phyloP scores from a whole-genome alignment of 805 yeast species.

The Isabelozyma gotoi region DNA sequence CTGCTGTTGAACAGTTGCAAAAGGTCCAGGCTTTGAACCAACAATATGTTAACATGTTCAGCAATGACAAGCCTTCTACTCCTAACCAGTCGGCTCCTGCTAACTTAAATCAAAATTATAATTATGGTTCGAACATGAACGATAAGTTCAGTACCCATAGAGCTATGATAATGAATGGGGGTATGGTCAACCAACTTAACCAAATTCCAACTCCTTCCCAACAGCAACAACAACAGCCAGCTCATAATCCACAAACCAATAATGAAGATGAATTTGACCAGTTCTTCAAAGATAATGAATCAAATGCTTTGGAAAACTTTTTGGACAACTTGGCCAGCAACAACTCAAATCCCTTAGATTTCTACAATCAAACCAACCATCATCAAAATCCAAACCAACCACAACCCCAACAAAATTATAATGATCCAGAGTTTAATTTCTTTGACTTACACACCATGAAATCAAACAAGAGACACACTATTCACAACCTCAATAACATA shows the following conservation, averaged over 20 bases:
- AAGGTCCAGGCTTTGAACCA: slow-evolving; percentile 33
- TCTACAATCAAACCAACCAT: slow-evolving; percentile 15
- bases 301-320: slow-evolving; percentile 39
- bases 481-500: slow-evolving; percentile 3
- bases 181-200: not conserved
- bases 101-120: not conserved
- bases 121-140: too few relatives aligned
- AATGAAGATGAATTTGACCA: slow-evolving; percentile 31
- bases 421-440: slow-evolving; percentile 4
- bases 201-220: too few relatives aligned
- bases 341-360: slow-evolving; percentile 28
- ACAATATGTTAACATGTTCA: slow-evolving; percentile 9
- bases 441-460: slow-evolving; percentile 34
- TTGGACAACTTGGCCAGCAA: slow-evolving; percentile 36
- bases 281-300: slow-evolving; percentile 36
- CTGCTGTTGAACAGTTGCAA: slow-evolving; percentile 37
- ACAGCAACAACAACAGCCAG: slow-evolving; percentile 1
- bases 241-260: slow-evolving; percentile 4
- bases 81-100: not conserved
- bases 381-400: slow-evolving; percentile 6
- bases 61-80: not conserved
- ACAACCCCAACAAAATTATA: slow-evolving; percentile 1
- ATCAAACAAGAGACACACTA: slow-evolving; percentile 7
- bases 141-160: slow-evolving; percentile 2
- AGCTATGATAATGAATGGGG: not conserved